phyloP scores from a whole-genome alignment of 2,329 filamentous ascomycete species.

The Mycosphaerella sp. region DNA sequence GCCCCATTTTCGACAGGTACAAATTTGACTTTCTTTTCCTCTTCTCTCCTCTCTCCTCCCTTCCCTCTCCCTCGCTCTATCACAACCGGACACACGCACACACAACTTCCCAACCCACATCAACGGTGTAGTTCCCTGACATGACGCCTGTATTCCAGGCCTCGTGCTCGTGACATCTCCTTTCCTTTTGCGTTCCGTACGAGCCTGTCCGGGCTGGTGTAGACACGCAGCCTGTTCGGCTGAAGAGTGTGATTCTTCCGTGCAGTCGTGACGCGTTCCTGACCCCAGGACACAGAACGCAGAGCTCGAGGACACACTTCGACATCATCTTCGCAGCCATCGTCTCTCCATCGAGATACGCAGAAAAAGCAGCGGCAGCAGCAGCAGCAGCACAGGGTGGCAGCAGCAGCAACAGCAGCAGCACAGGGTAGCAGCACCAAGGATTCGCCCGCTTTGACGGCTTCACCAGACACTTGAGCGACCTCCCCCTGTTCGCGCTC shows the following conservation, averaged over 20 bases:
- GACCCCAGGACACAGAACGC: slow-evolving; percentile 3
- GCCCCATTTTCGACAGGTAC: not conserved
- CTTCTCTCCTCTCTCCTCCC: not conserved
- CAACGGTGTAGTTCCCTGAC: slow-evolving; percentile 10
- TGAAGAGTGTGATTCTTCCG: slow-evolving; percentile 13
- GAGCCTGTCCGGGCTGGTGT: slow-evolving; percentile 14
- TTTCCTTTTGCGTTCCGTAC: slow-evolving; percentile 8
- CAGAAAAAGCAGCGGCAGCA: not conserved
- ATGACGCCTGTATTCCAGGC: slow-evolving; percentile 15
- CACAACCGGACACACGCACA: not conserved
- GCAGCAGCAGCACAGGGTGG: not conserved
- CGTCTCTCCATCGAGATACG: not conserved
- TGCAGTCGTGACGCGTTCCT: slow-evolving; percentile 7
- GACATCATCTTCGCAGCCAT: not conserved
- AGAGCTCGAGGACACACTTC: not conserved
- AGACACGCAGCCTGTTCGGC: slow-evolving; percentile 13
- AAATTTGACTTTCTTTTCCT: not conserved
- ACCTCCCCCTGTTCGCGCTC: not conserved
- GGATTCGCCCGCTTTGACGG: not conserved
- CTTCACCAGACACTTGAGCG: not conserved
- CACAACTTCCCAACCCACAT: slow-evolving; percentile 9
- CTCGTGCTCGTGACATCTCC: slow-evolving; percentile 10
- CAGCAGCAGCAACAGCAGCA: not conserved
- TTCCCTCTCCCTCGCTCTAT: not conserved
- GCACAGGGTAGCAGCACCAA: not conserved